phyloP scores from a whole-genome alignment of 345 rosid species.

The Gynandropsis gynandra region DNA sequence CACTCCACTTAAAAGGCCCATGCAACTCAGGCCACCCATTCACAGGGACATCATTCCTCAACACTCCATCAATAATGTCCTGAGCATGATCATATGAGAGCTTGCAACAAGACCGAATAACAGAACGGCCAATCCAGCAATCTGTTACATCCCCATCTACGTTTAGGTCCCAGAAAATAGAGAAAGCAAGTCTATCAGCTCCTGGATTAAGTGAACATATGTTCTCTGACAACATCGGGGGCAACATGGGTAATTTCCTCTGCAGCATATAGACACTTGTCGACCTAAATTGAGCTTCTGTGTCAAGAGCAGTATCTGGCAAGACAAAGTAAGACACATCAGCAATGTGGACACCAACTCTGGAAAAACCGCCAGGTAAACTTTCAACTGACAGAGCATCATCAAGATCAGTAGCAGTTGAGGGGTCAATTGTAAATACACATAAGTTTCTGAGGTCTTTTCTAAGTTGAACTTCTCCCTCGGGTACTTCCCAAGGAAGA shows the following conservation, averaged over 20 bases:
- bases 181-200: slow-evolving; percentile 70
- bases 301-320: slow-evolving; percentile 66
- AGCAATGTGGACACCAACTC: slow-evolving; percentile 89
- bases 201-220: slow-evolving; percentile 81
- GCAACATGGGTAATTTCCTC: slow-evolving; percentile 74
- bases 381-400: slow-evolving; percentile 83
- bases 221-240: slow-evolving; percentile 61
- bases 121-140: slow-evolving; percentile 78
- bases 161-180: slow-evolving; percentile 73
- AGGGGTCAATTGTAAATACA: slow-evolving; percentile 69
- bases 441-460: slow-evolving; percentile 67
- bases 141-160: slow-evolving; percentile 46
- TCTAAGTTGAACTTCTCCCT: slow-evolving; percentile 47
- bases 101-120: slow-evolving; percentile 77
- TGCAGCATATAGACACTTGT: slow-evolving; percentile 65
- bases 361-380: slow-evolving; percentile 41
- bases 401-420: slow-evolving; percentile 74
- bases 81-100: slow-evolving; percentile 78
- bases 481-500: slow-evolving; percentile 68
- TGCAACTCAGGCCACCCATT: slow-evolving; percentile 44
- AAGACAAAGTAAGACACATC: slow-evolving; percentile 83
- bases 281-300: slow-evolving; percentile 74
- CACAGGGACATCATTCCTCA: slow-evolving; percentile 21
- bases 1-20: slow-evolving; percentile 60
- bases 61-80: slow-evolving; percentile 48